Evolutionary conservation across 306 rosid genomes (phyloP).

Genomic region (Citrullus colocynthis): DNA sequence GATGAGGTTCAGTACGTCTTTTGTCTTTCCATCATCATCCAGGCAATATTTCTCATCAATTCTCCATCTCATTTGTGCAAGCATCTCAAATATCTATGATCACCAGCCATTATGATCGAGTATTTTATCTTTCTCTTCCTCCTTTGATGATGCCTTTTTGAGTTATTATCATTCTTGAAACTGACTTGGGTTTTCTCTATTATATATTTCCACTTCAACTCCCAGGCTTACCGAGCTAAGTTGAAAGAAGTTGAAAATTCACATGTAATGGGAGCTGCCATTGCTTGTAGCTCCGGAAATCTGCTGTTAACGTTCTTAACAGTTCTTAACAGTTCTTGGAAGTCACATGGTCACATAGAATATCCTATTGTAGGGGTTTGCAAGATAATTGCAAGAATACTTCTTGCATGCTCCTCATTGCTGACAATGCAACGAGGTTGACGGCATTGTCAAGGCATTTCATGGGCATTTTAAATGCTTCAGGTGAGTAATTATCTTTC

Average conservation of each 20-base stretch:
- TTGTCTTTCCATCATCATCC: neutral
- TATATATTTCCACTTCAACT: neutral
- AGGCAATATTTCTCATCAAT: neutral
- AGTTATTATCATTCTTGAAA: neutral
- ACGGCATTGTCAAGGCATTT: neutral
- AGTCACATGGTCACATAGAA: neutral
- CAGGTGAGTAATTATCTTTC: neutral
- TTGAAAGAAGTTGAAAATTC: neutral
- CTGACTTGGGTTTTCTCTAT: neutral
- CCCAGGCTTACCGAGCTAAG: neutral
- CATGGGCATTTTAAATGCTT: neutral
- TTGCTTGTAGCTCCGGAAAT: neutral
- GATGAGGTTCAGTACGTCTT: neutral
- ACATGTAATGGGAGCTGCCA: neutral
- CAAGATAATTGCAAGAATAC: neutral
- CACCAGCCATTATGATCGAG: neutral
- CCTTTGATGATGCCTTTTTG: neutral
- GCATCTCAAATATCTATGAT: neutral
- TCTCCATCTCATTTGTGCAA: neutral
- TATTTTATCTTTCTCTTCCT: neutral
- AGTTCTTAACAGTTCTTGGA: neutral
- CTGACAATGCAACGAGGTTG: neutral
- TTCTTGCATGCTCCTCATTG: neutral
- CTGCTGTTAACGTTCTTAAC: neutral
- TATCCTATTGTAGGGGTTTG: neutral